phyloP scores from a whole-genome alignment of 345 rosid genomes.

The Citrus sp. region DNA sequence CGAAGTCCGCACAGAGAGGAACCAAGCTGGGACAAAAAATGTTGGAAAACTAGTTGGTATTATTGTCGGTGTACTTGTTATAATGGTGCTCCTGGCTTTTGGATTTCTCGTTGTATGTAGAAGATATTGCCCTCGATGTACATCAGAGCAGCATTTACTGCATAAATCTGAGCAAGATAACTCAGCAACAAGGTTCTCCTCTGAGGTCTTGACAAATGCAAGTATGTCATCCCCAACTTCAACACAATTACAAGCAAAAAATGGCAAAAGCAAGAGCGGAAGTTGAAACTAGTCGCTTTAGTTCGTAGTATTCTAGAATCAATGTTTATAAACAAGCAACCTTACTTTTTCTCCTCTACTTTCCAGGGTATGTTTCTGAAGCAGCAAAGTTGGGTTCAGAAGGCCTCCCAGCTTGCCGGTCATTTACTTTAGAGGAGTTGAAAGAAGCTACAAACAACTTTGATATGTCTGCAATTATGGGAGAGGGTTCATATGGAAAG shows the following conservation, averaged over 20 bases:
- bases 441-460: constrained; percentile 45
- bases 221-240: constrained; percentile 36
- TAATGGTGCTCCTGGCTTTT: constrained; percentile 31
- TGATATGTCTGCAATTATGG: constrained; percentile 31
- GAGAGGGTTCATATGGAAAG: constrained; percentile 46
- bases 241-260: neutral
- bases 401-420: constrained; percentile 33
- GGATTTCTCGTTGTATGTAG: constrained; percentile 34
- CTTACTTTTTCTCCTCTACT: neutral
- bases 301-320: neutral
- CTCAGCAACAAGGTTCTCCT: constrained; percentile 41
- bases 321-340: neutral
- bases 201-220: constrained; percentile 53
- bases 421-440: constrained; percentile 40
- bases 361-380: constrained; percentile 33
- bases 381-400: constrained; percentile 28
- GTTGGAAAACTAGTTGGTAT: constrained; percentile 42
- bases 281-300: neutral
- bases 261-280: neutral
- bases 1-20: constrained; percentile 29
- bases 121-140: constrained; percentile 34
- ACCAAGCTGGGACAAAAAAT: constrained; percentile 26
- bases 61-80: constrained; percentile 31
- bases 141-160: constrained; percentile 48
- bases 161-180: constrained; percentile 46